Conservation (phyloP, 2,329 filamentous ascomycete genomes). For the Fusarium secorum region DNA sequence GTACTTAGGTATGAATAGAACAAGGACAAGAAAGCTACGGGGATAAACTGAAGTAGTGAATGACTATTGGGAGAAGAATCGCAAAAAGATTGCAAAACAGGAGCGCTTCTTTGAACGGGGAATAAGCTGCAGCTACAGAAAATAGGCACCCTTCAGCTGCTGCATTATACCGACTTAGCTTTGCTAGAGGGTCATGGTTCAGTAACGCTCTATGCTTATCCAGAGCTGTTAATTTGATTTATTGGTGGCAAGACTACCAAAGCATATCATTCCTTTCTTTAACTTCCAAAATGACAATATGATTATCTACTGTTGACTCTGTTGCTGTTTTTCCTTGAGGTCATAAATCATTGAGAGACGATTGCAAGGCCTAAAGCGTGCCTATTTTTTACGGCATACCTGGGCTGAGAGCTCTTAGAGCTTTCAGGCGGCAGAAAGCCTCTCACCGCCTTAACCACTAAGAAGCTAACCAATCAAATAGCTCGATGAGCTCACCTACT, state of each 20-base stretch:
- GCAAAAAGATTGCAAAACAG: background rate
- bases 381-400: background rate
- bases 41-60: background rate
- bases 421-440: constrained; percentile 45
- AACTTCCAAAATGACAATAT: background rate
- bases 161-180: background rate
- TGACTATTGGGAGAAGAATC: background rate
- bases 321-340: background rate
- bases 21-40: background rate
- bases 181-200: background rate
- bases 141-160: background rate
- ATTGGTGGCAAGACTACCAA: background rate
- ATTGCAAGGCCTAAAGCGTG: background rate
- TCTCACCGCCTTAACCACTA: constrained; percentile 19
- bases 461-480: constrained; percentile 37
- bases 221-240: background rate
- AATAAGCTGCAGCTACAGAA: constrained; percentile 5
- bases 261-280: background rate
- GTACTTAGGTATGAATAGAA: background rate
- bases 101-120: background rate
- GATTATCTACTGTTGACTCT: background rate
- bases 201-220: background rate
- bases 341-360: background rate
- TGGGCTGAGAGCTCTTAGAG: background rate
- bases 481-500: constrained; percentile 30